Evolutionary conservation across 345 rosid genomes (phyloP), one percentile per base, ranked within the genome.

Genomic region (Arabidopsis thaliana): DNA sequence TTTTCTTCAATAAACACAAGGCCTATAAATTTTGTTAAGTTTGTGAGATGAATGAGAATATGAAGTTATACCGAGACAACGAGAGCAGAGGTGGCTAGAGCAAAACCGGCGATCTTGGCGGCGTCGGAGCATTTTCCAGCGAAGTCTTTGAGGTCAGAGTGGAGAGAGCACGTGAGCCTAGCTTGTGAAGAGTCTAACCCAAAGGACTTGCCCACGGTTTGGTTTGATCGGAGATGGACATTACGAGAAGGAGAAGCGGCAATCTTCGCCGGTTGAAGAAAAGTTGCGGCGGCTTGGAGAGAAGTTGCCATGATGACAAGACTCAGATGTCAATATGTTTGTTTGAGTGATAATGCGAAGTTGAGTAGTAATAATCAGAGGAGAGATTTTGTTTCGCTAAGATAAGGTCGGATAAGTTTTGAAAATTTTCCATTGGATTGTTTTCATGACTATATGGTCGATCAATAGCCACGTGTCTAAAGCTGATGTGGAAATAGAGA

Each of bases 51-150:
- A 25, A 33, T 25, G 51, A 36, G 46, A 23, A 49, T 5, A 32
- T 13, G 46, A 41, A 68, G 32, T 16, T 25, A 42, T 77, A 93
- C 97, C 85, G 98, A 91, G 80, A 83, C 94, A 12, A 93, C 89
- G 28, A 93, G 93, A 48, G 97, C 98, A 16, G 97, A 93, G 24
- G 98, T 89, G 56, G 97, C 97, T 16, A 93, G 94, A 65, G 96
- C 89, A 30, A 91, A 88, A 66, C 96, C 89, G 33, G 93, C 96
- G 1, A 93, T 50, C 86, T 88, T 91, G 62, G 90, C 76, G 22
- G 88, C 93, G 36, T 88, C 97, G 0, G 78, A 59, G 59, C 86
- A 91, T 81, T 89, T 91, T 14, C 74, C 85, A 49, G 87, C 86
- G 72, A 91, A 80, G 48, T 86, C 90, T 83, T 88, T 88, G 13